A percentile compares a stretch with the other conserved stretches of the same genome.
Conservation (phyloP, 805 yeast species). For the Lipomyces japonicus region DNA sequence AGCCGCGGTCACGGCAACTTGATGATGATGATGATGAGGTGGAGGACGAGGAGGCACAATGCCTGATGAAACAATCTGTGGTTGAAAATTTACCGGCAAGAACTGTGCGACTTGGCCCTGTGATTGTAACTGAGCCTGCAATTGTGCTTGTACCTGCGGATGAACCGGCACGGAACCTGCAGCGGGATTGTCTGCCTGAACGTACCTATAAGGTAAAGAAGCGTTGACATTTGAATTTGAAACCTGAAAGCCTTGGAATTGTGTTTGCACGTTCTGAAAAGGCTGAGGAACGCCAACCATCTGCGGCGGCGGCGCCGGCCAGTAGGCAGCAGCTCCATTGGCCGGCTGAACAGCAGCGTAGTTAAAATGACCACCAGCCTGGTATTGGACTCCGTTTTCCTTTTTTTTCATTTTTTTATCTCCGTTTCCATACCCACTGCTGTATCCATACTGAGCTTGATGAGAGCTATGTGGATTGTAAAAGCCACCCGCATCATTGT, state of each 20-base stretch:
- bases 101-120: too few relatives aligned
- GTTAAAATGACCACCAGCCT: background rate
- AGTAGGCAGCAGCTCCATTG: conserved; percentile 10
- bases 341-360: conserved; percentile 7
- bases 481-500: background rate
- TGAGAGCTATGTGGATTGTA: background rate
- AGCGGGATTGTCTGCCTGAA: too few relatives aligned
- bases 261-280: conserved; percentile 9
- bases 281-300: background rate
- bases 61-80: too few relatives aligned
- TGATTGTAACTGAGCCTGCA: conserved; percentile 1
- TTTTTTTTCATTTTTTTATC: conserved; percentile 1
- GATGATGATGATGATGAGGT: too few relatives aligned
- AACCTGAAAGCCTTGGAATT: conserved; percentile 8
- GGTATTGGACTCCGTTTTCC: conserved; percentile 1
- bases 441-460: background rate
- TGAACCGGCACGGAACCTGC: background rate
- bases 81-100: too few relatives aligned
- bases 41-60: too few relatives aligned
- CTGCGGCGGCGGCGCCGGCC: conserved; percentile 6
- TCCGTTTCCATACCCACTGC: conserved; percentile 1
- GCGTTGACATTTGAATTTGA: conserved; percentile 5
- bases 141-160: conserved; percentile 1
- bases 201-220: conserved; percentile 4
- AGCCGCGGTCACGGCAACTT: too few relatives aligned